Percentiles rank a stretch among this genome's conserved stretches.
These are phyloP conservation scores for Lasiodiplodia hormozganensis DNA, from an alignment of 2,329 filamentous ascomycete species.

Conservation along the genomic window DNA sequence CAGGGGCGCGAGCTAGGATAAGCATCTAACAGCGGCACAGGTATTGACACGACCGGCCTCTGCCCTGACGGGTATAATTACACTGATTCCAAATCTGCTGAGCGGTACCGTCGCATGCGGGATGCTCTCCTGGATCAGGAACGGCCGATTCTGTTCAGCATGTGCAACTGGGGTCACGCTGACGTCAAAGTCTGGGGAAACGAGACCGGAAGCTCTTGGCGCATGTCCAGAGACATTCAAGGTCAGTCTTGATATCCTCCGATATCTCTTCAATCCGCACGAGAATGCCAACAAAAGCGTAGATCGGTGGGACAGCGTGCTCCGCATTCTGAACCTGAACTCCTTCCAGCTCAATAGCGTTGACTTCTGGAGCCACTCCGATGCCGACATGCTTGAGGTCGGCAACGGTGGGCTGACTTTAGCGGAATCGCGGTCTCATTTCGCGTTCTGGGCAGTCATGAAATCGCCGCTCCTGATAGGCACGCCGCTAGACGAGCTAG, in stretches of 20 bases:
- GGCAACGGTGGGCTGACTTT: slow-evolving; percentile 46
- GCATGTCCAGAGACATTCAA: slow-evolving; percentile 37
- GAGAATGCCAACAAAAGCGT: no score
- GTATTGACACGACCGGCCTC: slow-evolving; percentile 39
- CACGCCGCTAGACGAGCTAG: slow-evolving; percentile 46
- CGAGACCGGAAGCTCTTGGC: slow-evolving; percentile 55
- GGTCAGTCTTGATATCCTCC: no score
- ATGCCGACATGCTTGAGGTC: slow-evolving; percentile 51
- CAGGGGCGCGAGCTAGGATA: no score
- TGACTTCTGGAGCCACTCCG: slow-evolving; percentile 48
- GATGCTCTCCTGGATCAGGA: slow-evolving; percentile 56
- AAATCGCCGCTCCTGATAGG: slow-evolving; percentile 55
- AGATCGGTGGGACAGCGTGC: slow-evolving; percentile 25
- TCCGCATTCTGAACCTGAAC: slow-evolving; percentile 48
- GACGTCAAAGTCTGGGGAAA: slow-evolving; percentile 60
- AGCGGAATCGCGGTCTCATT: slow-evolving; percentile 44
- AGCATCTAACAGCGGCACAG: slow-evolving; percentile 45
- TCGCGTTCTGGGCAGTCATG: slow-evolving; percentile 51
- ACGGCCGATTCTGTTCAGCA: slow-evolving; percentile 57
- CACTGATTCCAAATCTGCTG: slow-evolving; percentile 54
- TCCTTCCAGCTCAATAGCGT: slow-evolving; percentile 44
- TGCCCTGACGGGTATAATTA: slow-evolving; percentile 60
- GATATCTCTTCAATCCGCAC: no score
- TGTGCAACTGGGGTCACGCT: slow-evolving; percentile 63
- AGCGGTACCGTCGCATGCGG: slow-evolving; percentile 60